Evolutionary conservation across 1,284 basidiomycete genomes (phyloP).

Genomic region (Cryptococcus neoformans): DNA sequence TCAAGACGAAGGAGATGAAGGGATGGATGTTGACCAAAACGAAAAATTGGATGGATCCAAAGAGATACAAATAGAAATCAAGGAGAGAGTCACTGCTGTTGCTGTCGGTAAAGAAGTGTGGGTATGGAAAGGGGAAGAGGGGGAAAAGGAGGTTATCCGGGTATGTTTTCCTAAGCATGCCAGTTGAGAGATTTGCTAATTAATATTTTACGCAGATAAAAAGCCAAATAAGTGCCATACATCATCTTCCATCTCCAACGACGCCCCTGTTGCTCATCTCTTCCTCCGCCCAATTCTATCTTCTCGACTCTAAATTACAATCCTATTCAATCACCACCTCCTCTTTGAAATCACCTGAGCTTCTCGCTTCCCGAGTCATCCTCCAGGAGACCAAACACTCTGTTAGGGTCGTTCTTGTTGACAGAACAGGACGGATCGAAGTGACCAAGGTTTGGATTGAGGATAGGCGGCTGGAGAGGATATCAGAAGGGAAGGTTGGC

Average conservation of each 20-base stretch:
- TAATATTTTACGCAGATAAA: not conserved
- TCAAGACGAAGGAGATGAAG: conserved; percentile 6
- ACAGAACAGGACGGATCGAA: conserved; percentile 7
- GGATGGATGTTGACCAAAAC: conserved; percentile 14
- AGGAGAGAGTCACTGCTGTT: conserved; percentile 30
- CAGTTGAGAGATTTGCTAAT: not conserved
- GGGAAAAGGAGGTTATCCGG: conserved; percentile 20
- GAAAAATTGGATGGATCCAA: conserved; percentile 5
- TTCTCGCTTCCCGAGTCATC: conserved; percentile 14
- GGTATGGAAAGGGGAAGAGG: conserved; percentile 42
- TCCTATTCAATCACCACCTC: conserved; percentile 1
- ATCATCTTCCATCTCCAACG: conserved; percentile 11
- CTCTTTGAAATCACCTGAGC: not conserved
- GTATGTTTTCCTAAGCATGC: conserved; percentile 11
- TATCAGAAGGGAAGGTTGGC: conserved; percentile 11
- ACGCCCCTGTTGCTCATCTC: conserved; percentile 18
- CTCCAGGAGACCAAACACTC: not conserved
- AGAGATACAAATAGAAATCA: conserved; percentile 4
- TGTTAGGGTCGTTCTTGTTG: conserved; percentile 12
- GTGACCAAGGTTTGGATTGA: conserved; percentile 8
- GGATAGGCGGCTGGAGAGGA: conserved; percentile 6
- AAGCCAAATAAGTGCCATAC: conserved; percentile 10
- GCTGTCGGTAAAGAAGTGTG: conserved; percentile 35
- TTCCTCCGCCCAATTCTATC: conserved; percentile 11
- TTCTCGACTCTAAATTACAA: conserved; percentile 14